Base-by-base conservation (phyloP, 2,329 filamentous ascomycete genomes). In the Geosmithia flava region DNA sequence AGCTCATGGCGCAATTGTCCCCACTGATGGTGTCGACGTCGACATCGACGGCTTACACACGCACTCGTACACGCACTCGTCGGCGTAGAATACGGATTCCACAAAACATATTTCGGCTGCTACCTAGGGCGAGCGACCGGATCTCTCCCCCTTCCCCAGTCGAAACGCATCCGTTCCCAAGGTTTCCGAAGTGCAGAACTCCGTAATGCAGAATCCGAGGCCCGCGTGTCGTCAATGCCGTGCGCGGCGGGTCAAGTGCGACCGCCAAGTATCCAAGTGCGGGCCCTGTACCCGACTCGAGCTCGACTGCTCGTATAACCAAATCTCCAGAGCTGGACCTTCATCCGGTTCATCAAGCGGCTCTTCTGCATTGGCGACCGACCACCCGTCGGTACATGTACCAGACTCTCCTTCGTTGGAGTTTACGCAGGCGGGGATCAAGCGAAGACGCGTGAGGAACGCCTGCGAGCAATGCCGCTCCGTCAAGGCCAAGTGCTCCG, bases 401-500 rank as follows among this genome's bases (percentile, higher is more conserved):
- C 23, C 20, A 11, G 41, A 19, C 41, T 3, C 41, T 16, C 8
- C 20, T 19, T 16, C 41, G 17, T 13, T 23, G 7, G 41, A 52
- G 0, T 47, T 59, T 27, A 61, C 58, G 0, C 53, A 61, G 30
- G 59, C 60, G 1, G 60, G 60, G 1, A 59, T 54, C 29, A 58
- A 57, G 49, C 51, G 60, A 3, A 52, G 57, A 1, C 52, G 60
- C 0, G 54, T 53, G 1, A 49, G 51, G 0, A 50, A 50, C 7
- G 65, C 65, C 6, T 67, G 65, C 47, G 49, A 54, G 2, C 47
- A 53, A n/a, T 68, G 65, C 51, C 57, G 64, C 3, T 53, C 50
- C 37, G 56, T 59, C 13, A 68, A 68, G 47, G 56, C 59, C 0
- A 65, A 61, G 33, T 68, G 65, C 48, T 62, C 59, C 0, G 65